Conservation (phyloP, 75 land plant genomes). For the Ceratopteris richardii region DNA sequence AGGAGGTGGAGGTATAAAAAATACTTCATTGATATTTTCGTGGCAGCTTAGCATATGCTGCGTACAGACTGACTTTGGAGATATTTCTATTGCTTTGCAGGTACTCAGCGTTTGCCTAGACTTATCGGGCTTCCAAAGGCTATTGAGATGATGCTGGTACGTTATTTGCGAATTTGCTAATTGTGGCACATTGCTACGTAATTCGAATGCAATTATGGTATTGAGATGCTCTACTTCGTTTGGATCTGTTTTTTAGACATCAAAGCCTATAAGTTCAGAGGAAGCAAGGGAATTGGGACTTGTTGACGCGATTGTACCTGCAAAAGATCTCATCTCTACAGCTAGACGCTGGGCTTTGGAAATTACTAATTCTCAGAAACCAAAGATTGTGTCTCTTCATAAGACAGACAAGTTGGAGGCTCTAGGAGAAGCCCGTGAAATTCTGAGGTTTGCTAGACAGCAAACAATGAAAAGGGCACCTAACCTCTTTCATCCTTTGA, state of each 20-base stretch:
- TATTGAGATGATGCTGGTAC: constrained; percentile 88
- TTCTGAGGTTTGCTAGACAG: constrained; percentile 14
- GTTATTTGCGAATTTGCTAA: constrained; percentile 8
- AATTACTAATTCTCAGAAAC: constrained; percentile 5
- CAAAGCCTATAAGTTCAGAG: constrained; percentile 11
- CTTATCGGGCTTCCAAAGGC: constrained; percentile 81
- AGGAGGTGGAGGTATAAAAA: constrained; percentile 97
- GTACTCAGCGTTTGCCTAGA: constrained; percentile 94
- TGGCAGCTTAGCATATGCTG: neutral
- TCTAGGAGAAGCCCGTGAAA: constrained; percentile 9
- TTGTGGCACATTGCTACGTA: too few species aligned
- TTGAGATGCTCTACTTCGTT: too few species aligned
- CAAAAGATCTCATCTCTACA: constrained; percentile 5
- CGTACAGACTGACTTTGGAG: neutral
- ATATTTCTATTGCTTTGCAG: constrained; percentile 22
- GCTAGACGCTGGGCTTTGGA: constrained; percentile 19
- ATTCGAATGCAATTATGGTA: too few species aligned
- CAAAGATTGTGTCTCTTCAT: constrained; percentile 11
- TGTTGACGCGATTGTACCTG: constrained; percentile 12
- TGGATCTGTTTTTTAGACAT: constrained; percentile 3
- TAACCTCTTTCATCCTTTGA: constrained; percentile 9
- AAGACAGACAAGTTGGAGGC: constrained; percentile 10
- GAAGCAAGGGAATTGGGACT: constrained; percentile 17
- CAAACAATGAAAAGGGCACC: constrained; percentile 1
- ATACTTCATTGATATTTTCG: too few species aligned